These are phyloP conservation scores for Wallacemonas rigidus DNA, from an alignment of 208 protist genomes.

Conservation along the genomic window DNA sequence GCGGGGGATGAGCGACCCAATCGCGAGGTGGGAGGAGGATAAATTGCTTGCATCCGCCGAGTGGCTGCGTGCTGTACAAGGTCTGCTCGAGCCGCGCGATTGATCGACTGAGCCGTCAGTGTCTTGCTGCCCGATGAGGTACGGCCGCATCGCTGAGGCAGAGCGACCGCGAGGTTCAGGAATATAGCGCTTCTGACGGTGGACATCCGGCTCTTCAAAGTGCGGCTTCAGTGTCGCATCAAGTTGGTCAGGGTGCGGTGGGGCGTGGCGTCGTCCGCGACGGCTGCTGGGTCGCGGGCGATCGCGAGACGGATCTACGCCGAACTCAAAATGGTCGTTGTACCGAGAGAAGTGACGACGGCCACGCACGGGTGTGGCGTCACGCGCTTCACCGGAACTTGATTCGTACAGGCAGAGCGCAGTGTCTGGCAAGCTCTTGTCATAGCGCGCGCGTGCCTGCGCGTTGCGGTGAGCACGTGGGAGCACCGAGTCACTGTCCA, in stretches of 20 bases:
- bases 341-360: constrained; percentile 37
- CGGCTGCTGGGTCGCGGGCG: not conserved
- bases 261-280: not conserved
- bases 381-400: constrained; percentile 9
- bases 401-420: constrained; percentile 55
- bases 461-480: constrained; percentile 32
- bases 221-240: constrained; percentile 8
- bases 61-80: not conserved
- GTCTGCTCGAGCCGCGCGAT: constrained; percentile 9
- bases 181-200: constrained; percentile 42
- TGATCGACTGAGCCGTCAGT: not conserved
- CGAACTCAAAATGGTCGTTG: constrained; percentile 36
- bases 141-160: constrained; percentile 7
- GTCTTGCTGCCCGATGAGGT: not conserved
- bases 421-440: constrained; percentile 64
- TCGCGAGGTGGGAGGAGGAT: constrained; percentile 37
- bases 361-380: constrained; percentile 24
- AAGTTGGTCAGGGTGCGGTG: constrained; percentile 14
- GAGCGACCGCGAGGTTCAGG: constrained; percentile 24
- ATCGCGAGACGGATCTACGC: constrained; percentile 24
- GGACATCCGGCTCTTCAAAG: constrained; percentile 15
- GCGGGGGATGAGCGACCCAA: constrained; percentile 51
- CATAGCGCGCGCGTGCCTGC: constrained; percentile 25
- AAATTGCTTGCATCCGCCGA: constrained; percentile 23
- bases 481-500: constrained; percentile 52